Evolutionary conservation across 2,329 filamentous ascomycete genomes (phyloP).

Genomic region (Orbilia javanica): DNA sequence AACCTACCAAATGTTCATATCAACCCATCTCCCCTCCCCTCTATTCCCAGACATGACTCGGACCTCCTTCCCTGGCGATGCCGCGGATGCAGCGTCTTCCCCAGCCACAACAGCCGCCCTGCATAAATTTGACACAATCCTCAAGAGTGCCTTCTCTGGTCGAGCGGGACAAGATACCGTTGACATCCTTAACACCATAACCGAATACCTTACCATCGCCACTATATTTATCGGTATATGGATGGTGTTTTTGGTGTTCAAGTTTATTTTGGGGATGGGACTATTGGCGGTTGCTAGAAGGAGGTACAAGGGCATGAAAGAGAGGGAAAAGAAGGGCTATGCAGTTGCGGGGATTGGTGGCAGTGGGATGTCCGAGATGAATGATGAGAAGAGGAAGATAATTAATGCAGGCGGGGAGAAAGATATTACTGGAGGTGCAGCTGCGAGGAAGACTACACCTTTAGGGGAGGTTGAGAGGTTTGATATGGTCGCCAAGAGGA

Average conservation of each 20-base stretch:
- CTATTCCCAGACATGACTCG: slow-evolving; percentile 73
- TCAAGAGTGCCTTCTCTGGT: slow-evolving; percentile 76
- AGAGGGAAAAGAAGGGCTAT: slow-evolving; percentile 70
- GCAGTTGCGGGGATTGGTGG: slow-evolving; percentile 82
- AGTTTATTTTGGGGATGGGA: slow-evolving; percentile 88
- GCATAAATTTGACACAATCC: slow-evolving; percentile 80
- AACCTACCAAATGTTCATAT: slow-evolving; percentile 98
- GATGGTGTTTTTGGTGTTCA: slow-evolving; percentile 83
- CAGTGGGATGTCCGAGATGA: slow-evolving; percentile 87
- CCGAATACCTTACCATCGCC: slow-evolving; percentile 50
- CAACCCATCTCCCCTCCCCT: slow-evolving; percentile 83
- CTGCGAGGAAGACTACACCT: slow-evolving; percentile 71
- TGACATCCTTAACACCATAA: slow-evolving; percentile 62
- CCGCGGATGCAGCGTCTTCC: slow-evolving; percentile 71
- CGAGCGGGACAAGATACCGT: slow-evolving; percentile 76
- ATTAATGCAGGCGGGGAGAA: slow-evolving; percentile 84
- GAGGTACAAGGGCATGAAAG: slow-evolving; percentile 84
- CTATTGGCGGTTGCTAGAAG: slow-evolving; percentile 83
- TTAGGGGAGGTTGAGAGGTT: slow-evolving; percentile 76
- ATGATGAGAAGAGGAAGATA: slow-evolving; percentile 85
- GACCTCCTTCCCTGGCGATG: slow-evolving; percentile 2
- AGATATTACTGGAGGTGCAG: slow-evolving; percentile 68
- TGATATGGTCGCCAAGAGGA: slow-evolving; percentile 95
- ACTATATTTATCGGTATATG: slow-evolving; percentile 82
- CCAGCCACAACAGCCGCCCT: slow-evolving; percentile 82